A percentile compares a stretch with the other conserved stretches of the same genome.
phyloP scores from a whole-genome alignment of 2,329 filamentous ascomycete genomes.

The Penicillium fuscoglaucum region DNA sequence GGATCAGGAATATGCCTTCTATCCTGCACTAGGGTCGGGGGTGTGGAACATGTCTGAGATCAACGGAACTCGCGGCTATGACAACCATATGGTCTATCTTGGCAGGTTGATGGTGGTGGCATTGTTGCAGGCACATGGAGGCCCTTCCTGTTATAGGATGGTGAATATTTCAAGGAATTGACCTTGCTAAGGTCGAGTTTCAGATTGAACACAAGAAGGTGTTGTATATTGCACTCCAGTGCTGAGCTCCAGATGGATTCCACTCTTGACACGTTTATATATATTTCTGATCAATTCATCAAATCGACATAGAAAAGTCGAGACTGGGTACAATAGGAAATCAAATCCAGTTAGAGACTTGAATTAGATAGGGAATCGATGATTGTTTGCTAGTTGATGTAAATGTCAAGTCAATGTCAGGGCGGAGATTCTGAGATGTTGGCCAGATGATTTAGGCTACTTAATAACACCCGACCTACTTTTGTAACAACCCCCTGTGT shows the following conservation, averaged over 20 bases:
- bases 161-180: neutral
- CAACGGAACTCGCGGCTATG: neutral
- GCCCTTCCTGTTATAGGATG: neutral
- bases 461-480: neutral
- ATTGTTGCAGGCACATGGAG: neutral
- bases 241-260: neutral
- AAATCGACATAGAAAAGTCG: neutral
- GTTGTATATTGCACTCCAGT: neutral
- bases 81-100: neutral
- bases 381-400: neutral
- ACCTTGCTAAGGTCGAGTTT: neutral
- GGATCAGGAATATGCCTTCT: neutral
- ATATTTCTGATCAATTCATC: neutral
- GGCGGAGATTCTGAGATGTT: constrained; percentile 1
- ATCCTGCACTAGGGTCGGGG: neutral
- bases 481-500: neutral
- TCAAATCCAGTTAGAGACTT: no score
- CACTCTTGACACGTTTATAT: neutral
- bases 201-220: neutral
- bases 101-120: neutral
- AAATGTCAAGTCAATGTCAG: neutral
- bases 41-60: neutral
- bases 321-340: neutral
- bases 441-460: constrained; percentile 4
- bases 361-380: neutral